Percentiles rank a stretch among this genome's conserved stretches.
Conservation (phyloP, 768 basidiomycete species). For the Arthromyces matolae region DNA sequence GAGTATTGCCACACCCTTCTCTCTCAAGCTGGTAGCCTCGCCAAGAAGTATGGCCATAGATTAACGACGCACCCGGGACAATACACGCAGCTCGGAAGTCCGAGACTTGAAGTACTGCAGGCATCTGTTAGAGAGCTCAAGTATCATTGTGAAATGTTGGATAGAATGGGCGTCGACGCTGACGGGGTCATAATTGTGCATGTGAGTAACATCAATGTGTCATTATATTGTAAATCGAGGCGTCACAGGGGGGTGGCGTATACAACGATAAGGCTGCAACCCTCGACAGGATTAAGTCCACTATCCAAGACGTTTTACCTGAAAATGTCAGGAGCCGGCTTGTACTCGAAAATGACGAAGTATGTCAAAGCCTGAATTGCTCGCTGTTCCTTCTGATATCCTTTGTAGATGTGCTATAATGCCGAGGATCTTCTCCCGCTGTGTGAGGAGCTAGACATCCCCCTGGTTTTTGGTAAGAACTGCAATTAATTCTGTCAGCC, state of each 20-base stretch:
- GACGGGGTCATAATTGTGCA: conserved; percentile 90
- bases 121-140: conserved; percentile 76
- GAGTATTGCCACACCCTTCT: conserved; percentile 62
- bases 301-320: conserved; percentile 56
- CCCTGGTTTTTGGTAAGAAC: conserved; percentile 54
- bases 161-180: conserved; percentile 74
- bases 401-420: conserved; percentile 68
- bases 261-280: conserved; percentile 78
- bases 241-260: conserved; percentile 64
- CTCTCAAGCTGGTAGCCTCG: conserved; percentile 58
- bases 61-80: conserved; percentile 89
- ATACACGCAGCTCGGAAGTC: conserved; percentile 79
- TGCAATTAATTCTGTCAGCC: conserved; percentile 26
- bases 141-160: conserved; percentile 88
- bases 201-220: conserved; percentile 32
- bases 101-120: conserved; percentile 67
- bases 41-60: conserved; percentile 68
- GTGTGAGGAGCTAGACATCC: conserved; percentile 79
- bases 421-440: conserved; percentile 85
- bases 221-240: neutral
- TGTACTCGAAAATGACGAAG: conserved; percentile 95
- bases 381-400: neutral
- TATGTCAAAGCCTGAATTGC: conserved; percentile 26
- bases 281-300: conserved; percentile 67
- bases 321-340: conserved; percentile 65